Conservation (phyloP, 1,284 basidiomycete genomes). For the Tylopilus orsonianus region DNA sequence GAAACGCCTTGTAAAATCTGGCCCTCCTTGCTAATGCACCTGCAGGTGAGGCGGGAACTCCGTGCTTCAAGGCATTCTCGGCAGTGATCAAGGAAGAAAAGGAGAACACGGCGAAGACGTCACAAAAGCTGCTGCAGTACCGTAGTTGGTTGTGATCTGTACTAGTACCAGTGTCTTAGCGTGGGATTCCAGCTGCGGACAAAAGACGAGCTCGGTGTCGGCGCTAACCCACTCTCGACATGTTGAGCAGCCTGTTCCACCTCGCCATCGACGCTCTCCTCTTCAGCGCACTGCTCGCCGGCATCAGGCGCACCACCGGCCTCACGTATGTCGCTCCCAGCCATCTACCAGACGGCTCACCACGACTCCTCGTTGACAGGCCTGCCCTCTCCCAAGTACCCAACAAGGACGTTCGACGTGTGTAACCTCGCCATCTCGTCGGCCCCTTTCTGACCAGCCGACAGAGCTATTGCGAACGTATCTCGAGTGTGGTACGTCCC, state of each 20-base stretch:
- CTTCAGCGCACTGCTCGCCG: constrained; percentile 76
- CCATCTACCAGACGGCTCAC: constrained; percentile 8
- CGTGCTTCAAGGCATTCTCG: constrained; percentile 76
- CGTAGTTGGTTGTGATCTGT: constrained; percentile 28
- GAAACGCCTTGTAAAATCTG: constrained; percentile 19
- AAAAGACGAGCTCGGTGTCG: too few species aligned
- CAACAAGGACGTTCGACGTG: constrained; percentile 82
- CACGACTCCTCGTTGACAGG: constrained; percentile 37
- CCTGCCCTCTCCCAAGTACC: constrained; percentile 69
- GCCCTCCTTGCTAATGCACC: constrained; percentile 16
- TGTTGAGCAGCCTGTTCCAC: constrained; percentile 68
- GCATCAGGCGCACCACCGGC: constrained; percentile 76
- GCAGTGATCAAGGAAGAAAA: constrained; percentile 77
- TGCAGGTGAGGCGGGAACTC: constrained; percentile 61
- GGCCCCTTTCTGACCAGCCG: constrained; percentile 9
- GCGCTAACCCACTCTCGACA: constrained; percentile 33
- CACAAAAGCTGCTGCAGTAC: constrained; percentile 31
- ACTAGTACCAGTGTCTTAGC: too few species aligned
- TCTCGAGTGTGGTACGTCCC: constrained; percentile 67
- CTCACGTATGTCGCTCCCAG: constrained; percentile 58
- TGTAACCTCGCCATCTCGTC: constrained; percentile 32
- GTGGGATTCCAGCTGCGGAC: too few species aligned
- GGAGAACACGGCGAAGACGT: constrained; percentile 51
- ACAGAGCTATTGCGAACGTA: constrained; percentile 71
- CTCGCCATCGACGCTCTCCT: constrained; percentile 75